These are phyloP conservation scores for Eucalyptus caleyi DNA, from an alignment of 345 rosid species.

Conservation along the genomic window DNA sequence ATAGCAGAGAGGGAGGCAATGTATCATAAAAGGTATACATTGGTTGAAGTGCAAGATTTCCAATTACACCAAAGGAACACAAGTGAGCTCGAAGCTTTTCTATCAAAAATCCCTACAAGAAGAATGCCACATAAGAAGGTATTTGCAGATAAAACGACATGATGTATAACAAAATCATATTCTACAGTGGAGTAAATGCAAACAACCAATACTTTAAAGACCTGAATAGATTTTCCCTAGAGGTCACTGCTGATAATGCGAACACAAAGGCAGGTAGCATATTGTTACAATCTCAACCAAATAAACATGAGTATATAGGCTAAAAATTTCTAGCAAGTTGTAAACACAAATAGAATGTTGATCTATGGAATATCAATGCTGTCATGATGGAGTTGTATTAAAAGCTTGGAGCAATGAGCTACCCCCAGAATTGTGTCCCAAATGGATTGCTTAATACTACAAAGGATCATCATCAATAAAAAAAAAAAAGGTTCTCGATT, in stretches of 20 bases:
- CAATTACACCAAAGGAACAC: background rate
- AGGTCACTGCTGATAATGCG: background rate
- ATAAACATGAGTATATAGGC: background rate
- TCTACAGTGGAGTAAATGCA: background rate
- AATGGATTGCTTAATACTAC: background rate
- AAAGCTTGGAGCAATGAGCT: background rate
- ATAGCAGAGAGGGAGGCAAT: background rate
- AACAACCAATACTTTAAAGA: no score
- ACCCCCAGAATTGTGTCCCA: background rate
- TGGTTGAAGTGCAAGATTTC: background rate
- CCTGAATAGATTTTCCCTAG: no score
- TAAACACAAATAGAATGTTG: background rate
- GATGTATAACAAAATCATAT: background rate
- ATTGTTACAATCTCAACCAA: background rate
- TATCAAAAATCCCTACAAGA: accelerated
- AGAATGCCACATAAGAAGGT: background rate
- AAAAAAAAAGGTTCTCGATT: no score
- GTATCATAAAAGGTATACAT: background rate
- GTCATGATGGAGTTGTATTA: background rate
- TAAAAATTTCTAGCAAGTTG: background rate
- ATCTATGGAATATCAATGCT: background rate
- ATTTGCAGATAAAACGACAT: background rate
- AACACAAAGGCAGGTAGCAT: background rate
- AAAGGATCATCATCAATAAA: background rate
- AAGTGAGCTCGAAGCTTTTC: background rate